These are phyloP conservation scores for Yarrowia keelungensis DNA, from an alignment of 805 yeast genomes.

Conservation along the genomic window DNA sequence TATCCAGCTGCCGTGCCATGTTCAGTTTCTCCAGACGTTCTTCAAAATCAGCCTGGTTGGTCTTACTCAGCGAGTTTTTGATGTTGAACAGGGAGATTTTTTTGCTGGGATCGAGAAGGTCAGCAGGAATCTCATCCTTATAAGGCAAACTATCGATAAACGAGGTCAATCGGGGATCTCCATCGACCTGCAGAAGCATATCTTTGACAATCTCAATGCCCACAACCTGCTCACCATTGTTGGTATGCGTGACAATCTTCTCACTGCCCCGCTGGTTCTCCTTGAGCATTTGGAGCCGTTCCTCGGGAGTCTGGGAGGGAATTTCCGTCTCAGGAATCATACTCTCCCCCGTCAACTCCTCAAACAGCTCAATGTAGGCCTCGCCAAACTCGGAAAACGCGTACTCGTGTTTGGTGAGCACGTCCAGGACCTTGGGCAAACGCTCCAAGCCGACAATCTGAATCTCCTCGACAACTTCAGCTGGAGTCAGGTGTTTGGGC, in stretches of 20 bases:
- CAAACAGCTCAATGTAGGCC: constrained; percentile 32
- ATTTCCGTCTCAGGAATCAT: no score
- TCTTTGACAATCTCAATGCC: constrained; percentile 24
- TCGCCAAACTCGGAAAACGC: constrained; percentile 22
- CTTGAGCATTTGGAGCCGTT: neutral
- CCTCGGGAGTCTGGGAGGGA: neutral
- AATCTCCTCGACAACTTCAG: constrained; percentile 33
- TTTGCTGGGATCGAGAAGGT: constrained; percentile 47
- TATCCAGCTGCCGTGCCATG: constrained; percentile 71
- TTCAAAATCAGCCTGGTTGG: constrained; percentile 61
- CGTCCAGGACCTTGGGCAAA: neutral
- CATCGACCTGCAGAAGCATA: constrained; percentile 34
- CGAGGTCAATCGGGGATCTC: constrained; percentile 2
- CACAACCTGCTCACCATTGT: constrained; percentile 10
- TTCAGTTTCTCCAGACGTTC: constrained; percentile 72
- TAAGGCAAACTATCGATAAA: constrained; percentile 6
- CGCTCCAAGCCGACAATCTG: constrained; percentile 30
- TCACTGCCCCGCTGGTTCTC: constrained; percentile 2
- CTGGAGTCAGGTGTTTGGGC: neutral
- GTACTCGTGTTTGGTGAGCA: neutral
- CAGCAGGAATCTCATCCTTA: constrained; percentile 5
- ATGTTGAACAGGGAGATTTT: constrained; percentile 70
- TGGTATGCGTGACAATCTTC: constrained; percentile 10
- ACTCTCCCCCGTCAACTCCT: neutral
- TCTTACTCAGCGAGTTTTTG: constrained; percentile 60